Evolutionary conservation across 139 green algal species (phyloP).

Genomic region (Coelastrella sp.): DNA sequence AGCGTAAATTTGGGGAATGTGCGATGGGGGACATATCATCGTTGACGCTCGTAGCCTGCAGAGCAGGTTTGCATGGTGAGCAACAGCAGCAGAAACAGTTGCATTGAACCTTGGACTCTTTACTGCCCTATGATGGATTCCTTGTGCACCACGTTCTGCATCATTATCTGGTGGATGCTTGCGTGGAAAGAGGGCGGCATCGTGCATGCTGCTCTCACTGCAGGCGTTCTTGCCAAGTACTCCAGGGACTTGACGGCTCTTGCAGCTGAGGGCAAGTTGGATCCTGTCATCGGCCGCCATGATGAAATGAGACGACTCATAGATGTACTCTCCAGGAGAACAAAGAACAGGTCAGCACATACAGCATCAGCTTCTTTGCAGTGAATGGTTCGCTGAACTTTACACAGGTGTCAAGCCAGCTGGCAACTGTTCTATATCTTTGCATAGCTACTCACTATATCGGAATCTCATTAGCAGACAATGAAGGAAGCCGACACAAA

Average conservation of each 20-base stretch:
- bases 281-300: slow-evolving; percentile 86
- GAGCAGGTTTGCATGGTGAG: background rate
- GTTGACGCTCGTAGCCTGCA: too few relatives aligned
- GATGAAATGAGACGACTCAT: slow-evolving; percentile 86
- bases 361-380: background rate
- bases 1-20: background rate
- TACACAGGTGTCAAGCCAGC: too few relatives aligned
- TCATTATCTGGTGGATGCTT: too few relatives aligned
- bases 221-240: slow-evolving; percentile 72
- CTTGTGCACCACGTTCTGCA: too few relatives aligned
- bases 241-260: slow-evolving; percentile 75
- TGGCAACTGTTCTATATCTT: too few relatives aligned
- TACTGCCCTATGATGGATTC: too few relatives aligned
- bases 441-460: too few relatives aligned
- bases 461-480: too few relatives aligned
- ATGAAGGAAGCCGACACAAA: too few relatives aligned
- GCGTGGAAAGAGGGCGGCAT: background rate
- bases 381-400: too few relatives aligned
- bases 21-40: too few relatives aligned
- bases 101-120: background rate
- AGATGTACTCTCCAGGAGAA: slow-evolving; percentile 93
- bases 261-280: slow-evolving; percentile 79
- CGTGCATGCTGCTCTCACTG: background rate
- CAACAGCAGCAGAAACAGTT: background rate
- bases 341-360: slow-evolving; percentile 95